Evolutionary conservation across 2,329 filamentous ascomycete genomes (phyloP), one percentile per base, ranked within the genome.

Genomic region (Aspergillaceae sp.): DNA sequence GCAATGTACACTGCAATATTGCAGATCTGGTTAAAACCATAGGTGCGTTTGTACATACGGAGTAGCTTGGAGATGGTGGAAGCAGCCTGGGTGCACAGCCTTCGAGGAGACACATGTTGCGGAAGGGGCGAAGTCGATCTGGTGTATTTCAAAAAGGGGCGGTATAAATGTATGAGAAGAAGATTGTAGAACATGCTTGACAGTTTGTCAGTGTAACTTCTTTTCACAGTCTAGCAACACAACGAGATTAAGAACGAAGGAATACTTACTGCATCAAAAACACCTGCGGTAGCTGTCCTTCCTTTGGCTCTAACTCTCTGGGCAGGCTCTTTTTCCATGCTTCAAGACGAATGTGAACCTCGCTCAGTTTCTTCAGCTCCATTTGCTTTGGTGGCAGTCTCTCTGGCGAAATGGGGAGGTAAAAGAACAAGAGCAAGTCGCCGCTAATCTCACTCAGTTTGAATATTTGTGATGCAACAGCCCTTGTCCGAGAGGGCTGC

Each of bases 1-100:
- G 86, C 78, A 68, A 97, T 96, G 65, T 98, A 98, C 0, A 97
- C 89, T 3, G 86, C 90, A 57, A 97, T 88, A 60, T 97, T 97
- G 69, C 87, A 94, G 32, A 98, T 95, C 63, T 97, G 91, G 4
- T 88, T 82, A 8, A 97, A 71, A 7, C 91, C 88, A 65, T 95
- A 94, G 1, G 84, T 84, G 55, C 91, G 87, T 65, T 94, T 96
- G 69, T 97, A 98, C 1, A 96, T 72, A 0, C 92, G 83, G 70
- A 96, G 84, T n/a, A 96, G 73, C 61, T 96, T 97, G 0, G 90
- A 96, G 46, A 97, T 92, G 52, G 84, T 83, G 2, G 84, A 82
- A 0, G 92, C 91, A 44, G 92, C 90, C 59, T 91, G 86, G 0
- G 89, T 92, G 68, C 91, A 96, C 45, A 94, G 81, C 55, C 90